These are phyloP conservation scores for Pezicula radicicola DNA, from an alignment of 2,329 filamentous ascomycete genomes.

Conservation along the genomic window DNA sequence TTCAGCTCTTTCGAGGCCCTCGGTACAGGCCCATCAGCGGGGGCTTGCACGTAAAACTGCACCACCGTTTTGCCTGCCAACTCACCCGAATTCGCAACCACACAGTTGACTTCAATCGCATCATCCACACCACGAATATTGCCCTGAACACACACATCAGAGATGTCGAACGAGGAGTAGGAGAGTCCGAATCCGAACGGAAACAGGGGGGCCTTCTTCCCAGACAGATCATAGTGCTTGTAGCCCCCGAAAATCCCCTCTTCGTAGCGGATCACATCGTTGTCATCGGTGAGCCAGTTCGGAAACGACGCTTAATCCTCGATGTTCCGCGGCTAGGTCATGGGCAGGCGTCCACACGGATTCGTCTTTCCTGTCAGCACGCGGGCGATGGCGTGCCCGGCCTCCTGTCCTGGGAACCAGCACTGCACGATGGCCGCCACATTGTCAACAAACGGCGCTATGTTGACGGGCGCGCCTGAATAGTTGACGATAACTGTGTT, in stretches of 20 bases:
- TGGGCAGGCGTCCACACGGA: slow-evolving; percentile 73
- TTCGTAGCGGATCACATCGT: slow-evolving; percentile 58
- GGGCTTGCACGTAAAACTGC: slow-evolving; percentile 47
- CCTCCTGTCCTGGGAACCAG: neutral
- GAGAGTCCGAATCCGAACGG: slow-evolving; percentile 60
- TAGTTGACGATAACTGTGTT: neutral
- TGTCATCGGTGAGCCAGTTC: slow-evolving; percentile 54
- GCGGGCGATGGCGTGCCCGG: slow-evolving; percentile 70
- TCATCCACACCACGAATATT: neutral
- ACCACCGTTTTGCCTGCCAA: slow-evolving; percentile 46
- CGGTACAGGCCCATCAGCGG: slow-evolving; percentile 37
- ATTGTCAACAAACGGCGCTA: neutral
- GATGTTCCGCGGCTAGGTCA: slow-evolving; percentile 53
- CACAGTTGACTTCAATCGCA: slow-evolving; percentile 38
- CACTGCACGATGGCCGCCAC: neutral
- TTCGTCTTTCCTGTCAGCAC: slow-evolving; percentile 74
- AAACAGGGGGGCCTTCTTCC: slow-evolving; percentile 56
- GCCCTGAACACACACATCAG: slow-evolving; percentile 41
- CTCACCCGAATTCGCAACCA: slow-evolving; percentile 54
- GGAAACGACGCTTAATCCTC: slow-evolving; percentile 64
- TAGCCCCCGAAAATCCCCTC: slow-evolving; percentile 64
- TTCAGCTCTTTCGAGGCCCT: slow-evolving; percentile 66
- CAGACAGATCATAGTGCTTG: slow-evolving; percentile 59
- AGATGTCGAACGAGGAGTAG: slow-evolving; percentile 55
- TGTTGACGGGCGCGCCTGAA: neutral